phyloP scores from a whole-genome alignment of 83 land plant species.

The Isoetes engelmannii region DNA sequence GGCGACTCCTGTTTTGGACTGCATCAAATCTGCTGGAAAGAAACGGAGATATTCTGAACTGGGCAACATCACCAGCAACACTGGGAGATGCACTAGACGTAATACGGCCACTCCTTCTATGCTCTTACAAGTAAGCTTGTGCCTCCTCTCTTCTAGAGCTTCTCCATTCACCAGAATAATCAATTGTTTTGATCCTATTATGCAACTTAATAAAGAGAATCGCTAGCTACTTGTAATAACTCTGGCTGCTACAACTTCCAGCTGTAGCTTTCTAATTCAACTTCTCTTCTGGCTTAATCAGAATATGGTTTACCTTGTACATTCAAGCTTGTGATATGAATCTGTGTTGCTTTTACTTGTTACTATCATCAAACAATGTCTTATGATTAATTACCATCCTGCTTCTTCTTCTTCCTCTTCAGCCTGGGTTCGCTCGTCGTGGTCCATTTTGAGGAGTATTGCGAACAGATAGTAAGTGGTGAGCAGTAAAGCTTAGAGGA shows the following conservation, averaged over 20 bases:
- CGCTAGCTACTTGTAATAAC: not conserved
- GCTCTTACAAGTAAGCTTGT: conserved; percentile 22
- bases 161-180: not conserved
- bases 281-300: not conserved
- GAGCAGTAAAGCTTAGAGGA: too few relatives aligned
- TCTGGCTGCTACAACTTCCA: not conserved
- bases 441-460: not conserved
- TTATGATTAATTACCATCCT: not conserved
- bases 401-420: conserved; percentile 22
- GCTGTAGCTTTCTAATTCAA: not conserved
- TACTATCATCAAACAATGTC: conserved; percentile 1
- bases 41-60: conserved; percentile 11
- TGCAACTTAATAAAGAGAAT: not conserved
- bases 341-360: not conserved
- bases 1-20: not conserved
- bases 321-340: conserved; percentile 1
- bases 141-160: conserved; percentile 1
- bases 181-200: not conserved
- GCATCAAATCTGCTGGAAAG: conserved; percentile 25
- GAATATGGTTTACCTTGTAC: conserved; percentile 3
- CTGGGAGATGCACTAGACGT: conserved; percentile 15
- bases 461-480: too few relatives aligned
- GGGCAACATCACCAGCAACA: conserved; percentile 14
- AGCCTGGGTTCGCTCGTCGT: conserved; percentile 30
- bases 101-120: conserved; percentile 15